A percentile compares a stretch with the other conserved stretches of the same genome.
Conservation (phyloP, 345 rosid genomes). For the Camelina hispida region DNA sequence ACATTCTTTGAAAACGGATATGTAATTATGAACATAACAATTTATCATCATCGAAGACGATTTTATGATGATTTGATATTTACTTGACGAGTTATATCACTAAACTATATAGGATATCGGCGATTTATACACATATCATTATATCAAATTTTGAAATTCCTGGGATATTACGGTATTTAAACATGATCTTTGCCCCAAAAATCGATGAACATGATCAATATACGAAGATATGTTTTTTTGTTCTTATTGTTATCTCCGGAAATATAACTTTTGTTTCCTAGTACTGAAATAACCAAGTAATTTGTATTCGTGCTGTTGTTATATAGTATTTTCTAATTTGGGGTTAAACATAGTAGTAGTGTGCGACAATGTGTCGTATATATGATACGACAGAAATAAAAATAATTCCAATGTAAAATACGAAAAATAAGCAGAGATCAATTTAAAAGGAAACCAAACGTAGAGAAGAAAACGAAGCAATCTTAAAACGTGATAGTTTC, state of each 20-base stretch:
- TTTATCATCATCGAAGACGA: too few species aligned
- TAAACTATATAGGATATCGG: too few species aligned
- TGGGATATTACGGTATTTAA: background rate
- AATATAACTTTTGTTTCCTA: background rate
- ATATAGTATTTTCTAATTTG: background rate
- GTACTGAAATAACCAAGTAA: background rate
- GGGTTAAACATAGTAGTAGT: background rate
- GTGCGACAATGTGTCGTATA: too few species aligned
- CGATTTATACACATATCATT: too few species aligned
- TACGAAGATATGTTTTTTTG: background rate
- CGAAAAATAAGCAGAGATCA: background rate
- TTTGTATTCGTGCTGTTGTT: background rate
- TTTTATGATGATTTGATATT: background rate
- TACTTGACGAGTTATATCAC: background rate
- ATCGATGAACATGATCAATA: background rate
- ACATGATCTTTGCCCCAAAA: too few species aligned
- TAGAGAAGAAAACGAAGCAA: conserved; percentile 15
- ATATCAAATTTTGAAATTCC: too few species aligned
- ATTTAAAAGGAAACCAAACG: background rate
- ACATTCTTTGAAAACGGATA: too few species aligned
- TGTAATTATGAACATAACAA: too few species aligned
- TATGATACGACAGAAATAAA: background rate
- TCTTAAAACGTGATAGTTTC: conserved; percentile 21
- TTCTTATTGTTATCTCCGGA: background rate
- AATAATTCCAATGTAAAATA: background rate